phyloP scores from a whole-genome alignment of 108 stramenopile species.

The Cyclotella atomus region DNA sequence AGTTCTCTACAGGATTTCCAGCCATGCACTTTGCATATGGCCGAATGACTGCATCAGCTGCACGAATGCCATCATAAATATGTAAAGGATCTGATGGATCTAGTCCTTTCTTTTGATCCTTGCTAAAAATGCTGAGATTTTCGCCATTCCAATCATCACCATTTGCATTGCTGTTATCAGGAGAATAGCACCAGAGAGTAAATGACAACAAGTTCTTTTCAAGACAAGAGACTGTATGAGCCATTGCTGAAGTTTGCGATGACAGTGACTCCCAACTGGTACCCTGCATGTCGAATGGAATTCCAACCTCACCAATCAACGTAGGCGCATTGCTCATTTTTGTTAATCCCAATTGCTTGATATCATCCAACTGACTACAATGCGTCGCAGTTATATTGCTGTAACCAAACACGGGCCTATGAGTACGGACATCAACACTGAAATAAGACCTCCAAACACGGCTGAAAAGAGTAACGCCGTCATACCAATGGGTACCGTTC shows the following conservation, averaged over 20 bases:
- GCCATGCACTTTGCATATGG: conserved; percentile 31
- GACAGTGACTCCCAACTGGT: conserved; percentile 12
- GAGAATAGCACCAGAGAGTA: conserved; percentile 50
- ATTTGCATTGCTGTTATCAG: conserved; percentile 32
- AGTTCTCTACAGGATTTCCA: conserved; percentile 21
- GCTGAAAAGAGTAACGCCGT: conserved; percentile 53
- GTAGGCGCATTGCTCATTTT: conserved; percentile 43
- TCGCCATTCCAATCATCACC: conserved; percentile 56
- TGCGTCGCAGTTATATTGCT: conserved; percentile 22
- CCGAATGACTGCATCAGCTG: conserved; percentile 22
- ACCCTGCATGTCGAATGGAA: conserved; percentile 41
- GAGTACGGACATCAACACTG: conserved; percentile 29
- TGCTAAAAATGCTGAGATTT: conserved; percentile 37
- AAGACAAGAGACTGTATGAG: conserved; percentile 40
- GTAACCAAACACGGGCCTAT: conserved; percentile 34
- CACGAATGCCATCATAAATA: conserved; percentile 40
- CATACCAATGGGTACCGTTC: conserved; percentile 56
- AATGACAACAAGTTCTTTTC: conserved; percentile 42
- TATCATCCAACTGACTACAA: conserved; percentile 20
- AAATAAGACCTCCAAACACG: conserved; percentile 37
- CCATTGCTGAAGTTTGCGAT: conserved; percentile 36
- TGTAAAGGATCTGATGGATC: conserved; percentile 15
- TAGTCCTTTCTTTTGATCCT: conserved; percentile 37
- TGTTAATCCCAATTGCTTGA: conserved; percentile 23
- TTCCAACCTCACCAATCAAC: conserved; percentile 47